These are phyloP conservation scores for Phialocephala subalpina DNA, from an alignment of 2,329 filamentous ascomycete species.

Conservation along the genomic window DNA sequence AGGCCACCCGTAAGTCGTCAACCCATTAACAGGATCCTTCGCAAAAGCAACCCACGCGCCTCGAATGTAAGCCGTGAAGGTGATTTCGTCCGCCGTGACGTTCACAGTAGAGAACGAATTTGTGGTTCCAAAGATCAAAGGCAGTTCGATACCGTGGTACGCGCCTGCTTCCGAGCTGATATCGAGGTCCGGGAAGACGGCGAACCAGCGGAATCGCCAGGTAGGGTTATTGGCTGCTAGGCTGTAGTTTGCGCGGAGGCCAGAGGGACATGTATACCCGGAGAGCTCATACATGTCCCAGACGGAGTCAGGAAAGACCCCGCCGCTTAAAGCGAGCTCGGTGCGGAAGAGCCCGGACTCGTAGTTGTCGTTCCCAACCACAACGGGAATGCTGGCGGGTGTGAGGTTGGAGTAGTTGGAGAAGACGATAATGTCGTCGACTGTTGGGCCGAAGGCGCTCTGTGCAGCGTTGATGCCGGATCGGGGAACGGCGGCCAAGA, in stretches of 20 bases:
- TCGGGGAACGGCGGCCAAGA: conserved; percentile 16
- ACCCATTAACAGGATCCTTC: conserved; percentile 43
- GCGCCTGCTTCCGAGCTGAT: conserved; percentile 41
- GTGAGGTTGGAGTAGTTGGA: conserved; percentile 28
- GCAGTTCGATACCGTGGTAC: conserved; percentile 44
- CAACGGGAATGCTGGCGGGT: conserved; percentile 30
- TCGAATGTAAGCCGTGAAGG: conserved; percentile 40
- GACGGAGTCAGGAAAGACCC: conserved; percentile 15
- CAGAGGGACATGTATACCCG: conserved; percentile 42
- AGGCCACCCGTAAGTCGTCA: conserved; percentile 39
- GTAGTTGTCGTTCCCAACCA: conserved; percentile 41
- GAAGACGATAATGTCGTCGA: conserved; percentile 30
- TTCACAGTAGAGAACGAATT: conserved; percentile 28
- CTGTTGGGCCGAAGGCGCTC: conserved; percentile 25
- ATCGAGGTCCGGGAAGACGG: conserved; percentile 42
- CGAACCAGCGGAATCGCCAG: conserved; percentile 46
- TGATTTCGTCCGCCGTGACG: conserved; percentile 37
- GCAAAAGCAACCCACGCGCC: conserved; percentile 47
- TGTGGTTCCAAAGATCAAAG: conserved; percentile 41
- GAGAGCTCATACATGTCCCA: conserved; percentile 35
- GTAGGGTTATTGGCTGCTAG: conserved; percentile 39
- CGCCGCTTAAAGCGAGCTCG: conserved; percentile 16
- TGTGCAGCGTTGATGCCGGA: background rate
- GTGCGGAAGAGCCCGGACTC: conserved; percentile 40
- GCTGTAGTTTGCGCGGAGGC: conserved; percentile 32